Evolutionary conservation across 305 asterid species (phyloP).

Genomic region (Fraxinus nigra): DNA sequence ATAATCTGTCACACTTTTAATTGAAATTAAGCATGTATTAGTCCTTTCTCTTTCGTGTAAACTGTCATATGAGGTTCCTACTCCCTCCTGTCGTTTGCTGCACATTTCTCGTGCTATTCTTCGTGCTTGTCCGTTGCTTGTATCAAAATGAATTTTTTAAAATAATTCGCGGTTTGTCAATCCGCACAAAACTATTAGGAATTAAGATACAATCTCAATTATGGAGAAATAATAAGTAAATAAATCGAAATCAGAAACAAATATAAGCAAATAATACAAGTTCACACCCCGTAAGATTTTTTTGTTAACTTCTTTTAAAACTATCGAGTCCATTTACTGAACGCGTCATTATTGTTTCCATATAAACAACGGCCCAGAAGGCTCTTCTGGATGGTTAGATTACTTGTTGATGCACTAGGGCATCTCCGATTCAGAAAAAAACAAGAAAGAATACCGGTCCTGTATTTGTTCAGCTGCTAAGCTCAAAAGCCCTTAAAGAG

Average conservation of each 20-base stretch:
- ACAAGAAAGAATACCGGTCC: neutral
- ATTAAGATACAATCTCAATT: neutral
- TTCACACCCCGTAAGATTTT: neutral
- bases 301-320: neutral
- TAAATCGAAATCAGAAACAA: neutral
- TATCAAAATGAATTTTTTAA: neutral
- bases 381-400: neutral
- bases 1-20: neutral
- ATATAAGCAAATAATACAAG: neutral
- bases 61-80: no score
- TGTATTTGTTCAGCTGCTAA: neutral
- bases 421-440: neutral
- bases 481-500: neutral
- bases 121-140: neutral
- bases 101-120: neutral
- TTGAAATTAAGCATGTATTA: neutral
- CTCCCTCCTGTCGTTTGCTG: neutral
- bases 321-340: neutral
- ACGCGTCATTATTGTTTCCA: neutral
- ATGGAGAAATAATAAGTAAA: neutral
- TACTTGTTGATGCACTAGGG: neutral
- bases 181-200: neutral
- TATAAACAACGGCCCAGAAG: neutral
- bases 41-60: neutral
- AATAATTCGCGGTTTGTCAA: no score